A percentile compares a stretch with the other conserved stretches of the same genome.
These are phyloP conservation scores for Mallotus japonicus DNA, from an alignment of 441 rosid species.

Conservation along the genomic window DNA sequence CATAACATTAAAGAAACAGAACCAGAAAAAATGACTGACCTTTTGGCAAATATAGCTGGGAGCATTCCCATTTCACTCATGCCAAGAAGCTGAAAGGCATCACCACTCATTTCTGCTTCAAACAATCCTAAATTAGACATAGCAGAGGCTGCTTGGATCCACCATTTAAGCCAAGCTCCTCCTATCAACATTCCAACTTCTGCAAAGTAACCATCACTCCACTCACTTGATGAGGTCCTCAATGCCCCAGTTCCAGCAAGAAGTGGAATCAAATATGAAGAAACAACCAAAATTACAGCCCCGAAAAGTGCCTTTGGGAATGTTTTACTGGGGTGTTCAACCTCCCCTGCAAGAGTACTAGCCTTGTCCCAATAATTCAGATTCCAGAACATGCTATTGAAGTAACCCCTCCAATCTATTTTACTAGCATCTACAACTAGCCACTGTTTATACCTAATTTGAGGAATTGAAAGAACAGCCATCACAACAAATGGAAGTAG, in stretches of 20 bases:
- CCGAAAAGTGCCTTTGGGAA: slow-evolving; percentile 85
- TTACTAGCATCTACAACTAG: slow-evolving; percentile 53
- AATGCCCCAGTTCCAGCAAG: slow-evolving; percentile 83
- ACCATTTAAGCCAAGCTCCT: slow-evolving; percentile 80
- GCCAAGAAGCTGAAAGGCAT: slow-evolving; percentile 92
- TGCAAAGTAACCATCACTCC: slow-evolving; percentile 95
- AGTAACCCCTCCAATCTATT: slow-evolving; percentile 84
- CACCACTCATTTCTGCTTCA: slow-evolving; percentile 96
- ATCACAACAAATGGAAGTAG: slow-evolving; percentile 74
- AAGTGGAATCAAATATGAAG: slow-evolving; percentile 73
- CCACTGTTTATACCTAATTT: slow-evolving; percentile 64
- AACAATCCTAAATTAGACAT: slow-evolving; percentile 88
- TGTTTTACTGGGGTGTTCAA: slow-evolving; percentile 72
- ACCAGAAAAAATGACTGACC: slow-evolving; percentile 36
- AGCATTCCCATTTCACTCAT: slow-evolving; percentile 92
- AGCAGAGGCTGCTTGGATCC: slow-evolving; percentile 96
- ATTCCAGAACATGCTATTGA: slow-evolving; percentile 91
- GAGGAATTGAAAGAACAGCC: slow-evolving; percentile 65
- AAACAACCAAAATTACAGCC: slow-evolving; percentile 70
- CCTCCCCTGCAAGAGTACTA: slow-evolving; percentile 94
- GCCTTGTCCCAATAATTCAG: slow-evolving; percentile 93
- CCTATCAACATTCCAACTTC: slow-evolving; percentile 86
- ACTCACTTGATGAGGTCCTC: slow-evolving; percentile 46
- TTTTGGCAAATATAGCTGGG: slow-evolving; percentile 62
- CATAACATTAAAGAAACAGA: neutral